Conservation (phyloP, 202 grass and related monocot species). For the Hordeum pubiflorum region DNA sequence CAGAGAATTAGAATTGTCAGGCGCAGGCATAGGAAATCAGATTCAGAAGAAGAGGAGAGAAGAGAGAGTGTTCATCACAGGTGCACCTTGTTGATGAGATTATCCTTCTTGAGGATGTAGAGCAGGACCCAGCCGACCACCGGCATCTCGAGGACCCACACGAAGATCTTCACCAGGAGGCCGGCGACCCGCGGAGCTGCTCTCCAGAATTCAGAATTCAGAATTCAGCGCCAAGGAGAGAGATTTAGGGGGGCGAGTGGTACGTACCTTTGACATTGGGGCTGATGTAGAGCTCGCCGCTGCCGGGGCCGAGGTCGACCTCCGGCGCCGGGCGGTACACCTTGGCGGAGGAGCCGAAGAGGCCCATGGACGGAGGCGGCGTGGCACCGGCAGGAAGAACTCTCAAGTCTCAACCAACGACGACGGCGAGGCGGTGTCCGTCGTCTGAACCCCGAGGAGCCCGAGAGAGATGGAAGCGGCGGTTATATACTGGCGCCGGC, state of each 20-base stretch:
- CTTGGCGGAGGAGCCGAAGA: slow-evolving; percentile 67
- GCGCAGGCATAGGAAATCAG: not conserved
- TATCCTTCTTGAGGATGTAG: slow-evolving; percentile 85
- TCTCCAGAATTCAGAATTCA: not conserved
- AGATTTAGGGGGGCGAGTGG: not conserved
- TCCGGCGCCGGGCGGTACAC: slow-evolving; percentile 72
- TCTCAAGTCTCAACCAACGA: no score
- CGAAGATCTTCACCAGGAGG: slow-evolving; percentile 92
- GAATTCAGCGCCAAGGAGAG: not conserved
- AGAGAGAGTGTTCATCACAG: not conserved
- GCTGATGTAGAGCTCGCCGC: slow-evolving; percentile 84
- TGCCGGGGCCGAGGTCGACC: slow-evolving; percentile 76
- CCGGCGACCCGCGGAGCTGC: slow-evolving; percentile 84
- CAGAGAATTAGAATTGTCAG: not conserved
- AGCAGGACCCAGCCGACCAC: slow-evolving; percentile 51
- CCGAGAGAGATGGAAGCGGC: not conserved
- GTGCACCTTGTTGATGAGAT: slow-evolving; percentile 83
- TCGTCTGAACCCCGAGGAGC: not conserved
- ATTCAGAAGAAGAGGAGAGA: not conserved
- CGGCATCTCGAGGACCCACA: slow-evolving; percentile 79
- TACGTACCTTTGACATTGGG: slow-evolving; percentile 94
- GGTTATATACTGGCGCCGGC: slow-evolving; percentile 30
- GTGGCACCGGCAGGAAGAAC: no score
- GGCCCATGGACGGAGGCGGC: slow-evolving; percentile 34
- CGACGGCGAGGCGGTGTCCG: no score